Conservation (phyloP, 441 rosid species). For the Kokia cookei region DNA sequence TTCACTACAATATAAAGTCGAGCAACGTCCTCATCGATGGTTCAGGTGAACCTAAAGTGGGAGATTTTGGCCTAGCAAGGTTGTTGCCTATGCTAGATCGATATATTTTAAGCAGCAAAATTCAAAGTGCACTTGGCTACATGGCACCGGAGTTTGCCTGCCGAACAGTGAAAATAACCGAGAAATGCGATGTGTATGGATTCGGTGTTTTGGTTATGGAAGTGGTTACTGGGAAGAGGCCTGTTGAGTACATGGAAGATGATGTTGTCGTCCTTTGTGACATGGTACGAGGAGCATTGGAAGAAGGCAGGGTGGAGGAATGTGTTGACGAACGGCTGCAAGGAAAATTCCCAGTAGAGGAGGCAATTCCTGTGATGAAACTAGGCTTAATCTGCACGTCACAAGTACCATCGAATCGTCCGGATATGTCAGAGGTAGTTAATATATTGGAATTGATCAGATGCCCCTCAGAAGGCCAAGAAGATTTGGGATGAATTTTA, state of each 20-base stretch:
- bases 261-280: slow-evolving; percentile 94
- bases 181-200: slow-evolving; percentile 82
- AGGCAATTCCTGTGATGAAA: slow-evolving; percentile 85
- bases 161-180: slow-evolving; percentile 63
- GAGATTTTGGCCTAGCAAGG: slow-evolving; percentile 65
- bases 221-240: slow-evolving; percentile 80
- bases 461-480: slow-evolving; percentile 87
- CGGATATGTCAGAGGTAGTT: slow-evolving; percentile 92
- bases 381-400: slow-evolving; percentile 90
- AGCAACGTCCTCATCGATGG: slow-evolving; percentile 59
- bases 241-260: slow-evolving; percentile 98
- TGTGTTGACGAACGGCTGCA: slow-evolving; percentile 63
- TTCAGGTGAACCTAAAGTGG: slow-evolving; percentile 60
- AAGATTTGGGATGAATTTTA: slow-evolving; percentile 44
- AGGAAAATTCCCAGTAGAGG: slow-evolving; percentile 71
- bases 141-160: slow-evolving; percentile 85
- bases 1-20: slow-evolving; percentile 73
- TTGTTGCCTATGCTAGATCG: slow-evolving; percentile 72
- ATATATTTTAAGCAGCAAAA: slow-evolving; percentile 64
- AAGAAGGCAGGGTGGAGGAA: slow-evolving; percentile 84
- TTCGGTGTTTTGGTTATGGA: slow-evolving; percentile 66
- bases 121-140: slow-evolving; percentile 77
- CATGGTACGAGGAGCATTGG: slow-evolving; percentile 84
- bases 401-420: slow-evolving; percentile 92
- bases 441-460: slow-evolving; percentile 86